Conservation (phyloP, 176 grass and related monocot species). For the Ananas comosus region DNA sequence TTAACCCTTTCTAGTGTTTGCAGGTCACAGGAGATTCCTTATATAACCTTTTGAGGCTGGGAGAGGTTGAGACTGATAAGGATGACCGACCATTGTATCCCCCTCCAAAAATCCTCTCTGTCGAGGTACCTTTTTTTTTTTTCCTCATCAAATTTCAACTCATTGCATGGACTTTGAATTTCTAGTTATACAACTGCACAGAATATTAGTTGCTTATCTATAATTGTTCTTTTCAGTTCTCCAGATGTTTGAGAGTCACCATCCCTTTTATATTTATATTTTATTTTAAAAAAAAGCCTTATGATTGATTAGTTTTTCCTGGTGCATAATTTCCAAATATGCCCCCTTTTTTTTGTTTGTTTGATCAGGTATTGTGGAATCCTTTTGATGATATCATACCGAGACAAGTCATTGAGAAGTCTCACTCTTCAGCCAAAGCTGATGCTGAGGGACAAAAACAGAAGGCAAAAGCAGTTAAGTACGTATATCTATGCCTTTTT, state of each 20-base stretch:
- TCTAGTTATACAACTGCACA: neutral
- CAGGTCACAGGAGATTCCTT: conserved; percentile 96
- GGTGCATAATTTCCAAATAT: neutral
- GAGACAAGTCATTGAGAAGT: conserved; percentile 47
- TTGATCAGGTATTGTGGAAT: conserved; percentile 75
- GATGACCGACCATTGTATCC: conserved; percentile 75
- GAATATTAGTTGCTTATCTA: neutral
- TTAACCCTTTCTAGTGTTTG: conserved; percentile 7
- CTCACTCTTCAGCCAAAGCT: conserved; percentile 37
- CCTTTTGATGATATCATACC: conserved; percentile 96
- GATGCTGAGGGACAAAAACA: conserved; percentile 37
- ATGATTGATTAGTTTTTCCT: neutral
- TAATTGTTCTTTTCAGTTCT: conserved; percentile 1
- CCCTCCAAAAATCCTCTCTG: conserved; percentile 74
- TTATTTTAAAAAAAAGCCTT: neutral
- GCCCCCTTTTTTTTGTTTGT: conserved; percentile 3
- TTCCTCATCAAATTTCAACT: neutral
- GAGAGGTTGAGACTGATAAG: conserved; percentile 80
- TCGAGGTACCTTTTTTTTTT: conserved; percentile 51
- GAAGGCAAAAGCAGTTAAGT: conserved; percentile 86
- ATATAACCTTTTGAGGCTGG: conserved; percentile 78
- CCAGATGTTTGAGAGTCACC: neutral
- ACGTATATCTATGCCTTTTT: conserved; percentile 16
- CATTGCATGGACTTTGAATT: neutral
- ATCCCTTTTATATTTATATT: conserved; percentile 6